Evolutionary conservation across 371 early-diverging fungal species (phyloP).

Genomic region (Syncephalastrum racemosum): DNA sequence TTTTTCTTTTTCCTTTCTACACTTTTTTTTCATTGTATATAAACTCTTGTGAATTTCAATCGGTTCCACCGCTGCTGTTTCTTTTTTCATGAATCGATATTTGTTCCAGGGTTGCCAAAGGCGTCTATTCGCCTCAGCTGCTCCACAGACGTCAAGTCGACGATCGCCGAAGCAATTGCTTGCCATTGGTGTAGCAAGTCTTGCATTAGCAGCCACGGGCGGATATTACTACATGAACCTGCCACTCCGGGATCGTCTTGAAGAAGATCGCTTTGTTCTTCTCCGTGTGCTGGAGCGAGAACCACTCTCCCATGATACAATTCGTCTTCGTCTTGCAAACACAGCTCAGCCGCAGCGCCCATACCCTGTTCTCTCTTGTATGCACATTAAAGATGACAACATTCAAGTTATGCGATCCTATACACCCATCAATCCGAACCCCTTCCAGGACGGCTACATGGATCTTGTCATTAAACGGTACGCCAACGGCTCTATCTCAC

Average conservation of each 20-base stretch:
- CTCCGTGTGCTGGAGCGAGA: conserved; percentile 25
- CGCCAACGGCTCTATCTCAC: conserved; percentile 53
- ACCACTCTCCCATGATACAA: conserved; percentile 33
- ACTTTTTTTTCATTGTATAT: too few relatives aligned
- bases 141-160: too few relatives aligned
- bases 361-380: conserved; percentile 50
- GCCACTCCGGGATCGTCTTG: conserved; percentile 16
- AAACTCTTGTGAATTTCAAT: too few relatives aligned
- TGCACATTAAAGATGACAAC: conserved; percentile 65
- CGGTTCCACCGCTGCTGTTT: too few relatives aligned
- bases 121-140: too few relatives aligned
- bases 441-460: conserved; percentile 46
- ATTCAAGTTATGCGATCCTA: conserved; percentile 70
- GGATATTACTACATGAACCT: conserved; percentile 1
- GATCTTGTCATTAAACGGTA: conserved; percentile 67
- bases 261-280: conserved; percentile 27
- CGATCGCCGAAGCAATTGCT: too few relatives aligned
- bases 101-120: too few relatives aligned
- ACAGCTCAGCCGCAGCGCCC: conserved; percentile 9
- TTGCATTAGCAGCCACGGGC: conserved; percentile 11
- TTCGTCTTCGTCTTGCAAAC: conserved; percentile 30
- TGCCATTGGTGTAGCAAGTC: background rate
- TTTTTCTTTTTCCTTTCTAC: too few relatives aligned
- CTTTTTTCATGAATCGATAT: too few relatives aligned
- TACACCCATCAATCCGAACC: conserved; percentile 57